Evolutionary conservation across 2,329 filamentous ascomycete genomes (phyloP), one percentile per base, ranked within the genome.

Genomic region (Talaromyces atroroseus): DNA sequence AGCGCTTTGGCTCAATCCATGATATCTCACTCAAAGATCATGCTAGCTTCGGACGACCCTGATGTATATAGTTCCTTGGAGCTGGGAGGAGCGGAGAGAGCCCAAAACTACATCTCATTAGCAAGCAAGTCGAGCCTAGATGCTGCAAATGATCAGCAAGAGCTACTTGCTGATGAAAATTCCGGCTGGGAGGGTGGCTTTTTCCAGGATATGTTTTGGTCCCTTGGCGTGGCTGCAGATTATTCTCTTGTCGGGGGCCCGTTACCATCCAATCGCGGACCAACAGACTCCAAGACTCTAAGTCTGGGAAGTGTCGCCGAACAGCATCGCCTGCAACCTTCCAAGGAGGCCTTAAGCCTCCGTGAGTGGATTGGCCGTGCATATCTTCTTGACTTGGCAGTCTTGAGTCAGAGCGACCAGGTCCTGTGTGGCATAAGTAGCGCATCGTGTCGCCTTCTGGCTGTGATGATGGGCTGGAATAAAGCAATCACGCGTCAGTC

Each of bases 131-230:
- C 90, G 81, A 50, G 79, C 81, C 58, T 71, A n/a, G 63, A 64
- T 16, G 59, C 60, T 21, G 62, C 54, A n/a, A 49, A 21, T 12
- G 47, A 52, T 12, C 24, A 16, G 8, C 23, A 20, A 34, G 44
- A 46, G 50, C 46, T 23, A 20, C 26, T 44, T 38, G 80, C 88
- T 36, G 88, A 91, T 58, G 86, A 91, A 66, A 82, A 85, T 1
- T 85, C 89, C 42, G 90, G 90, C 29, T 95, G 90, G 90, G 90
- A 95, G 69, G 90, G 90, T 18, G 90, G 90, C 1, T 95, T 95
- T 76, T 95, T 88, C 72, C 81, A 82, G 14, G 82, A 84, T 64
- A 86, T 94, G 73, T 95, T 95, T 72, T 92, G 88, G 83, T 87
- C 85, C 51, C 77, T 95, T 1, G 90, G 88, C 3, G 50, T 51